phyloP scores from a whole-genome alignment of 176 grass and related monocot genomes.

The Hordeum marinum region DNA sequence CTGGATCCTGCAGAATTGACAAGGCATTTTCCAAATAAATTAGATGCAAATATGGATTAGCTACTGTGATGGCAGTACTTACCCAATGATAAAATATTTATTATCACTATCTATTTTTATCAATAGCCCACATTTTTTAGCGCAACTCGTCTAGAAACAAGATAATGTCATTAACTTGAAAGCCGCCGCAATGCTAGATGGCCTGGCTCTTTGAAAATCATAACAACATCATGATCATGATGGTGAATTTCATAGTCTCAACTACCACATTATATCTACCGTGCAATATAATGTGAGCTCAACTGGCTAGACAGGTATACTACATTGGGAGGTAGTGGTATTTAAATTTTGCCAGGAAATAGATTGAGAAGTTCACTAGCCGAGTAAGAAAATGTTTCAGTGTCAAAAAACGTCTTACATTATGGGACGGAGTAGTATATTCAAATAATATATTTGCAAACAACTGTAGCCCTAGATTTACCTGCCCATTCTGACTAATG shows the following conservation, averaged over 20 bases:
- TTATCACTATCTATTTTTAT: constrained; percentile 3
- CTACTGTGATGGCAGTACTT: neutral
- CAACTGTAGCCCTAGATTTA: neutral
- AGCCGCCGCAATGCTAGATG: neutral
- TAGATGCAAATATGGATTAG: neutral
- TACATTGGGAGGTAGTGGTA: neutral
- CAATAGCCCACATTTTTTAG: constrained; percentile 1
- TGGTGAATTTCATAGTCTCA: neutral
- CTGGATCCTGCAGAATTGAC: constrained; percentile 65
- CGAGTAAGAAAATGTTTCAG: neutral
- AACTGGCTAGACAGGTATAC: constrained; percentile 9
- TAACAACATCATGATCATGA: neutral
- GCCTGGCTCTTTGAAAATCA: neutral
- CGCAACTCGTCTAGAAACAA: constrained; percentile 8
- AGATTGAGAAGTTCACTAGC: neutral
- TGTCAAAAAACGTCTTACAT: constrained; percentile 14
- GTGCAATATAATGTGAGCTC: neutral
- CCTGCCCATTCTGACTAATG: neutral
- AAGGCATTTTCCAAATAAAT: neutral
- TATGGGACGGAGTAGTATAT: too few relatives aligned
- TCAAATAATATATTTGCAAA: constrained; percentile 3
- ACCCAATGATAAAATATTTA: neutral
- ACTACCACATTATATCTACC: neutral
- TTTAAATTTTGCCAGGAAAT: neutral
- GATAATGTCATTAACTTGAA: neutral